These are phyloP conservation scores for Tuber umbilicatum DNA, from an alignment of 495 filamentous ascomycete species.

Conservation along the genomic window DNA sequence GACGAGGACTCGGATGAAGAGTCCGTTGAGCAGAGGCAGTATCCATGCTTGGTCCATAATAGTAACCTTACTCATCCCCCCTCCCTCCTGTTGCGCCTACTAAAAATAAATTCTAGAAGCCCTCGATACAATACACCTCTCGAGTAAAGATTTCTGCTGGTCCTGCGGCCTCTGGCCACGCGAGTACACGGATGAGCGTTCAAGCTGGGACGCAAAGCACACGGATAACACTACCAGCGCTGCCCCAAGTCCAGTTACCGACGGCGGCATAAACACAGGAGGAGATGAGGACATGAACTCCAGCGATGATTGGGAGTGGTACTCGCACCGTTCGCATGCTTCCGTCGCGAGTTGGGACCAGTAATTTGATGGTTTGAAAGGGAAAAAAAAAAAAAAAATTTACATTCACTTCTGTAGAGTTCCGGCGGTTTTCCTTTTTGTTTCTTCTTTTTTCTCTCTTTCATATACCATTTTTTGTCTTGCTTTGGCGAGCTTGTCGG, in stretches of 20 bases:
- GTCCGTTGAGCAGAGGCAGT: neutral
- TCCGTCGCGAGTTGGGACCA: conserved; percentile 20
- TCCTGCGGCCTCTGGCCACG: neutral
- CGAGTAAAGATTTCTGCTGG: neutral
- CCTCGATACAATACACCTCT: neutral
- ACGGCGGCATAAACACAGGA: neutral
- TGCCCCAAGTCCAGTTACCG: neutral
- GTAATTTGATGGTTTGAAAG: neutral
- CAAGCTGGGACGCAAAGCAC: neutral
- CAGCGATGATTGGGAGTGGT: conserved; percentile 14
- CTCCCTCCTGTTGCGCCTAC: neutral
- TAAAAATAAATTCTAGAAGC: neutral
- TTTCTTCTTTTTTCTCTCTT: neutral
- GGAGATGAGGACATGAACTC: neutral
- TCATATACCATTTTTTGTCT: neutral
- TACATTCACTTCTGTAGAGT: neutral
- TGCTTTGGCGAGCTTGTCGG: neutral
- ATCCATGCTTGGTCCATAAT: neutral
- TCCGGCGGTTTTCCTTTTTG: neutral
- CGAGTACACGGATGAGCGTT: neutral
- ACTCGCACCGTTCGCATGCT: conserved; percentile 21
- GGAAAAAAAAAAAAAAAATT: neutral
- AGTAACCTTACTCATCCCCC: neutral
- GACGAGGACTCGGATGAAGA: neutral
- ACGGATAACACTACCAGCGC: neutral